Percentiles rank a stretch among this genome's conserved stretches.
Conservation (phyloP, 148 eudicot species). For the Nepenthes mirabilis region DNA sequence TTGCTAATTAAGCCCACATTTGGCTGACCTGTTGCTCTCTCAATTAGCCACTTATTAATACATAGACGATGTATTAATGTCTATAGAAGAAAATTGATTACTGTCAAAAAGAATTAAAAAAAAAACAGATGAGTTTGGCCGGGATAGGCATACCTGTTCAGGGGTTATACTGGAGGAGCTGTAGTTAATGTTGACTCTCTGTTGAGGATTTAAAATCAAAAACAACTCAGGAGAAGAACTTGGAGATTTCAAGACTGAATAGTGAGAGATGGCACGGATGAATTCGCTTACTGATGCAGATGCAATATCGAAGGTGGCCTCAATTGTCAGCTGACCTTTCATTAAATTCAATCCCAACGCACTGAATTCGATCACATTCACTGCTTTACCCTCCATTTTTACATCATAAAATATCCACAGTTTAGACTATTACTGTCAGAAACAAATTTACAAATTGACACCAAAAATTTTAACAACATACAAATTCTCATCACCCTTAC, state of each 20-base stretch:
- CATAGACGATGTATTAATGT: too few relatives aligned
- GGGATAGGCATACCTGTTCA: slow-evolving; percentile 28
- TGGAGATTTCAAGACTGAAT: background rate
- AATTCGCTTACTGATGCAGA: slow-evolving; percentile 51
- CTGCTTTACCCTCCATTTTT: slow-evolving; percentile 94
- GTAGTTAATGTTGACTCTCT: slow-evolving; percentile 61
- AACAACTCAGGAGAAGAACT: background rate
- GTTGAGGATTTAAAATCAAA: slow-evolving; percentile 9
- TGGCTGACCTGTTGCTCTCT: too few relatives aligned
- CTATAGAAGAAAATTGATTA: too few relatives aligned
- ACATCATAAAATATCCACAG: slow-evolving; percentile 15
- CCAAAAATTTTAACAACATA: background rate
- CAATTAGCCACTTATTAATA: too few relatives aligned
- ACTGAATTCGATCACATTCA: slow-evolving; percentile 66
- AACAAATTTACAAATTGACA: background rate
- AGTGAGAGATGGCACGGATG: background rate
- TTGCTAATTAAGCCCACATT: too few relatives aligned
- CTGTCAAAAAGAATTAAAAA: too few relatives aligned
- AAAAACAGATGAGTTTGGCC: background rate
- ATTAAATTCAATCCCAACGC: slow-evolving; percentile 68
- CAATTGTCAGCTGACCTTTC: slow-evolving; percentile 63
- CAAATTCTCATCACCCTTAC: too few relatives aligned
- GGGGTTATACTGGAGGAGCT: slow-evolving; percentile 45
- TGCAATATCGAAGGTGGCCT: slow-evolving; percentile 50
- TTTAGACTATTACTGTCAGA: background rate